Percentiles rank a stretch among this genome's conserved stretches.
phyloP scores from a whole-genome alignment of 345 rosid species.

The Leavenworthia alabamica region DNA sequence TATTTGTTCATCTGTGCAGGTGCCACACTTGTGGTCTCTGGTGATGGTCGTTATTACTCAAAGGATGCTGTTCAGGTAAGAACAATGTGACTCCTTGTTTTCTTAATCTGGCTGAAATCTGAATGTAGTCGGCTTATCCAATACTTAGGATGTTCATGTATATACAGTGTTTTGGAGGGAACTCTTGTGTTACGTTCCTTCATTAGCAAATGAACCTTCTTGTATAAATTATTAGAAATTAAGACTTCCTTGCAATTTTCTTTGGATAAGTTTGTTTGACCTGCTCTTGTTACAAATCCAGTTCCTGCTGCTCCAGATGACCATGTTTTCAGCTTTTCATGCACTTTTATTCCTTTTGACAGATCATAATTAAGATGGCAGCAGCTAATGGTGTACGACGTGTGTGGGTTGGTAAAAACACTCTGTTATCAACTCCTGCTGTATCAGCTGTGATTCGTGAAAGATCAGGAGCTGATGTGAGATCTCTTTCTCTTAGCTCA shows the following conservation, averaged over 20 bases:
- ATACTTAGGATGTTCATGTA: not conserved
- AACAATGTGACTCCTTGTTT: not conserved
- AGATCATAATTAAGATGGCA: slow-evolving; percentile 87
- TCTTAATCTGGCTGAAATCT: not conserved
- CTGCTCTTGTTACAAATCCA: not conserved
- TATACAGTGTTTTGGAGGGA: not conserved
- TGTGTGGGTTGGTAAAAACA: slow-evolving; percentile 92
- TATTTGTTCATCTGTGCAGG: slow-evolving; percentile 40
- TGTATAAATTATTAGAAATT: not conserved
- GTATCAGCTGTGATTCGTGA: slow-evolving; percentile 96
- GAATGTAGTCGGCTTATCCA: not conserved
- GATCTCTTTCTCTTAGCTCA: slow-evolving; percentile 22
- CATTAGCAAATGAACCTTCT: not conserved
- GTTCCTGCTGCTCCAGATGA: not conserved
- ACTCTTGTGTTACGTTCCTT: not conserved
- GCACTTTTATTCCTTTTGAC: slow-evolving; percentile 17
- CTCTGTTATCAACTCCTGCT: slow-evolving; percentile 97
- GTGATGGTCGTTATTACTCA: slow-evolving; percentile 97
- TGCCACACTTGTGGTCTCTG: slow-evolving; percentile 96
- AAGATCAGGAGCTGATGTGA: slow-evolving; percentile 85
- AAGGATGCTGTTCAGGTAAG: slow-evolving; percentile 91
- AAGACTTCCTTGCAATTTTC: not conserved
- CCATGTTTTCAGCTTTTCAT: not conserved
- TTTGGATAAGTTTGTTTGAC: not conserved
- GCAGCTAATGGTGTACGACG: slow-evolving; percentile 97